Conservation (phyloP, 2,329 filamentous ascomycete species). For the Fusarium metavorans region DNA sequence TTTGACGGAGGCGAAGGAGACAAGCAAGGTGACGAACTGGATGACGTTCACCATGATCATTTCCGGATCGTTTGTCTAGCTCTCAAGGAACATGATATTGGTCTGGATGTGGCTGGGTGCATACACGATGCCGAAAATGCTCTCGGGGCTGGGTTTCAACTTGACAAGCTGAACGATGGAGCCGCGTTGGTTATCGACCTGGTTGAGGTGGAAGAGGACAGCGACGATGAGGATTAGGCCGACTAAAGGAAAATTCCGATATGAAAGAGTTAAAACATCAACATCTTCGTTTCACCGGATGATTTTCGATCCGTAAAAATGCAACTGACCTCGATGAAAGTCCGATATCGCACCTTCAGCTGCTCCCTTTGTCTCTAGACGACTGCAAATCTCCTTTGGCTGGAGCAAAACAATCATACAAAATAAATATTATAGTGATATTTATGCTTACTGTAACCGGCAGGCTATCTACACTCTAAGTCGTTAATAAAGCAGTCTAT, state of each 20-base stretch:
- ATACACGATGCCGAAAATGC: not conserved
- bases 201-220: not conserved
- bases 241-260: not conserved
- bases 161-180: slow-evolving; percentile 8
- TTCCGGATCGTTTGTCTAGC: slow-evolving; percentile 13
- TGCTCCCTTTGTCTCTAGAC: no score
- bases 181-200: slow-evolving; percentile 9
- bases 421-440: not conserved
- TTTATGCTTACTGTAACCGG: not conserved
- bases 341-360: no score
- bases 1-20: slow-evolving; percentile 6
- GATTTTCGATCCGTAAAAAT: no score
- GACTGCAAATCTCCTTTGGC: not conserved
- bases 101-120: slow-evolving; percentile 10
- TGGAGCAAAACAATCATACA: not conserved
- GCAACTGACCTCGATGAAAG: no score
- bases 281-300: no score
- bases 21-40: not conserved
- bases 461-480: not conserved
- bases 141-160: slow-evolving; percentile 5
- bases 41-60: slow-evolving; percentile 16
- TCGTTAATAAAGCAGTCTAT: not conserved
- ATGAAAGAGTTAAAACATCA: not conserved
- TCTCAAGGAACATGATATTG: slow-evolving; percentile 5
- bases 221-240: not conserved